These are phyloP conservation scores for Posidonia australis DNA, from an alignment of 106 monocot species.

Conservation along the genomic window DNA sequence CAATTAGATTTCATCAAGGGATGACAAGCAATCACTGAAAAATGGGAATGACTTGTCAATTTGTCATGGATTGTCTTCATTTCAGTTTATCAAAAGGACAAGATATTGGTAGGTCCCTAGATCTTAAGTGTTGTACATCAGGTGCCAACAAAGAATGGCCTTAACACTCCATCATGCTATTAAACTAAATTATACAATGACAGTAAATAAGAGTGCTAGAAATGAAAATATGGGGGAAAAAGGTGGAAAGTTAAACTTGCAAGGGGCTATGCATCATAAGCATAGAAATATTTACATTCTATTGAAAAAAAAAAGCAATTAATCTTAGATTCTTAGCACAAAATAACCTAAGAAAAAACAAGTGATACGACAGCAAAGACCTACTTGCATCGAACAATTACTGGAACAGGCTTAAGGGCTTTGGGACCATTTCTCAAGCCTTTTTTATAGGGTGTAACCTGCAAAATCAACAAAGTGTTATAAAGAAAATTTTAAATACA, in stretches of 20 bases:
- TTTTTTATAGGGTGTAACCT: conserved; percentile 64
- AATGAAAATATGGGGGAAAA: too few species aligned
- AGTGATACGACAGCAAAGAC: conserved; percentile 1
- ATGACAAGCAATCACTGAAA: too few species aligned
- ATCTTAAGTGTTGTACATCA: too few species aligned
- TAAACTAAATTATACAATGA: neutral
- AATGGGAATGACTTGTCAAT: too few species aligned
- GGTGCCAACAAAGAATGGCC: too few species aligned
- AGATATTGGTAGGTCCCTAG: too few species aligned
- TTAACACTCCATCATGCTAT: neutral
- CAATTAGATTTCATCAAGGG: too few species aligned
- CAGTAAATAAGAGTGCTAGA: neutral
- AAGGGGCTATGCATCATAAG: neutral
- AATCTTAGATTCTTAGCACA: too few species aligned
- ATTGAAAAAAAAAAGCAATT: neutral
- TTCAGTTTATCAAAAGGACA: too few species aligned
- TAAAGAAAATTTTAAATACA: neutral
- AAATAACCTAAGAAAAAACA: neutral
- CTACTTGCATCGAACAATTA: conserved; percentile 92
- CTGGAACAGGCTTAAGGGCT: conserved; percentile 77
- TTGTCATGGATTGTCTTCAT: too few species aligned
- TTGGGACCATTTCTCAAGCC: conserved; percentile 86
- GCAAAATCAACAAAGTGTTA: conserved; percentile 2
- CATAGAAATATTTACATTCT: neutral
- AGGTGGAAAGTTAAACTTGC: too few species aligned